phyloP scores from a whole-genome alignment of 345 rosid genomes.

The Ceriops zippeliana region DNA sequence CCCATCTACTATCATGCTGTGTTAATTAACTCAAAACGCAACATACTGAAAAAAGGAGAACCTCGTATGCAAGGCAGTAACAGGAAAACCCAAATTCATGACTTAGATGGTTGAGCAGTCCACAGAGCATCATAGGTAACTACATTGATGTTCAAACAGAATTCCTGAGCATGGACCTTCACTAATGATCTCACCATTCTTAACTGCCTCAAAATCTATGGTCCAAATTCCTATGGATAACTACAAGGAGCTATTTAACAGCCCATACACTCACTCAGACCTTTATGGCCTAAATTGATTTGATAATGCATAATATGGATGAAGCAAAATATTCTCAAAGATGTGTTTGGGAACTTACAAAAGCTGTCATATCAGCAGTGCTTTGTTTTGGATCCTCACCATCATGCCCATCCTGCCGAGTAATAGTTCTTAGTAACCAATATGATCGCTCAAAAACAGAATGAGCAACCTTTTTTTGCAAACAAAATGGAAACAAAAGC shows the following conservation, averaged over 20 bases:
- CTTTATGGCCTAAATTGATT: neutral
- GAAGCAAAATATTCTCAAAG: neutral
- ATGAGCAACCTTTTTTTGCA: neutral
- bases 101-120: too few relatives aligned
- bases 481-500: neutral
- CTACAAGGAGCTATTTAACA: neutral
- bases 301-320: neutral
- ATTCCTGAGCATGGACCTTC: too few relatives aligned
- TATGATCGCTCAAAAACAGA: neutral
- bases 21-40: too few relatives aligned
- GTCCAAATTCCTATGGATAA: neutral
- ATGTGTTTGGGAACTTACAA: conserved; percentile 38
- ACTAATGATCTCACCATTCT: neutral
- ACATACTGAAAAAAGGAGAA: too few relatives aligned
- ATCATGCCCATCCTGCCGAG: conserved; percentile 51
- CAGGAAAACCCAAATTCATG: too few relatives aligned
- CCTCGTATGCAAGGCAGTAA: too few relatives aligned
- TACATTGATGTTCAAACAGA: too few relatives aligned
- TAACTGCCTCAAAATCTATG: neutral
- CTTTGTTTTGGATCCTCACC: conserved; percentile 51
- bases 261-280: neutral
- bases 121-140: too few relatives aligned
- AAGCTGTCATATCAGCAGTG: conserved; percentile 55
- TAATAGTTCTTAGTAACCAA: neutral
- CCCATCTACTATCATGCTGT: neutral